These are phyloP conservation scores for Phytophthora hibernalis DNA, from an alignment of 352 stramenopile genomes.

Conservation along the genomic window DNA sequence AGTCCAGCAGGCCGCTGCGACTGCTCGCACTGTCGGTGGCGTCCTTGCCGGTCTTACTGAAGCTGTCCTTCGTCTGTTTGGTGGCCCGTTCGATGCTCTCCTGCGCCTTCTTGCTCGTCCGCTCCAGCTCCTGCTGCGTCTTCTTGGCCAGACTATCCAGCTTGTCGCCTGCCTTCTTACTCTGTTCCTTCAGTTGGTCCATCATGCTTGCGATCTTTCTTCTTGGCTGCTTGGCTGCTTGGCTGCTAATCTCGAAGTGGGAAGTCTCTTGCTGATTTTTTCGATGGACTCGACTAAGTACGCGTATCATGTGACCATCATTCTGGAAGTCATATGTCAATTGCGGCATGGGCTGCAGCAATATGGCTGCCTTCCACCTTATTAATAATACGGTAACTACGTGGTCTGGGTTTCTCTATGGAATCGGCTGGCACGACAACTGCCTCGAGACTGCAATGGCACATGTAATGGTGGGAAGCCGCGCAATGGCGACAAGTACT, in stretches of 20 bases:
- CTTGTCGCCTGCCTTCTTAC: conserved; percentile 46
- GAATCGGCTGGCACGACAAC: neutral
- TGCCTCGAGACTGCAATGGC: neutral
- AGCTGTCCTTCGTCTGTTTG: conserved; percentile 38
- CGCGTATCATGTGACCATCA: conserved; percentile 13
- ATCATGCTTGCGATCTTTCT: conserved; percentile 41
- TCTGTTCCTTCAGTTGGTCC: conserved; percentile 55
- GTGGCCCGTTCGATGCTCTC: conserved; percentile 30
- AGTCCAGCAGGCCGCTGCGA: conserved; percentile 27
- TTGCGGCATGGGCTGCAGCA: neutral
- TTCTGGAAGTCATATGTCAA: too few relatives aligned
- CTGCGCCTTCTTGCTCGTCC: conserved; percentile 39
- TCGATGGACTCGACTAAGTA: conserved; percentile 14
- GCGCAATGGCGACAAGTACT: neutral
- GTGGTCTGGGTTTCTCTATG: conserved; percentile 4
- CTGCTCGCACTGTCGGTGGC: conserved; percentile 30
- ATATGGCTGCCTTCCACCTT: neutral
- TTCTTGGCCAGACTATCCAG: conserved; percentile 40
- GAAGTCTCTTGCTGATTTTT: conserved; percentile 17
- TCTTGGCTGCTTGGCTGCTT: conserved; percentile 13
- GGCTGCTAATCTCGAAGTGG: conserved; percentile 20
- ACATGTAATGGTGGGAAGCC: neutral
- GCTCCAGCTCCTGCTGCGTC: conserved; percentile 38
- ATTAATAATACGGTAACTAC: neutral
- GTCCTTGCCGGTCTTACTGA: conserved; percentile 28